These are phyloP conservation scores for Nicotiana sylvestris DNA, from an alignment of 257 asterid species.

Conservation along the genomic window DNA sequence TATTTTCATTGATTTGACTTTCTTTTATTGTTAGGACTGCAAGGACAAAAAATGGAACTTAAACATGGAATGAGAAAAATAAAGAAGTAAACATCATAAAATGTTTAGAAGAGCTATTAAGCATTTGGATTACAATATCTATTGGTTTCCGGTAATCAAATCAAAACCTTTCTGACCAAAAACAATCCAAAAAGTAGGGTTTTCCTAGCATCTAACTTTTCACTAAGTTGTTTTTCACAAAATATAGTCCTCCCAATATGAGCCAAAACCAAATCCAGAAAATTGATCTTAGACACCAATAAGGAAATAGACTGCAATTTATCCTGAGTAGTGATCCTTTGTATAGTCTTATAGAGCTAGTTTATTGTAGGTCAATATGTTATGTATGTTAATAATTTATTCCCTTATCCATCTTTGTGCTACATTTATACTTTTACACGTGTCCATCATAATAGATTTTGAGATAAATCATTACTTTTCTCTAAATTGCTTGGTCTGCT, in stretches of 20 bases:
- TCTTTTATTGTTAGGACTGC: not conserved
- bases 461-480: not conserved
- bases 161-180: not conserved
- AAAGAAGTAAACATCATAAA: not conserved
- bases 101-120: not conserved
- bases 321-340: not conserved
- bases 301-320: not conserved
- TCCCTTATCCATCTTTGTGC: not conserved
- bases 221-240: not conserved
- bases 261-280: conserved; percentile 1
- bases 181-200: not conserved
- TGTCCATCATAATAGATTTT: not conserved
- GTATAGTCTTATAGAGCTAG: not conserved
- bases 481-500: conserved; percentile 9
- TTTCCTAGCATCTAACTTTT: not conserved
- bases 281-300: not conserved
- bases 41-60: not conserved
- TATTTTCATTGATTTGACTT: not conserved
- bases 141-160: not conserved
- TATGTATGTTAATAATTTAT: not conserved
- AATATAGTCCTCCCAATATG: not conserved
- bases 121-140: not conserved
- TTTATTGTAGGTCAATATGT: not conserved
- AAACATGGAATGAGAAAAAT: not conserved
- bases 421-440: not conserved